Conservation (phyloP, 1,139 yeast genomes). For the Saccharomycopsis hybrid region DNA sequence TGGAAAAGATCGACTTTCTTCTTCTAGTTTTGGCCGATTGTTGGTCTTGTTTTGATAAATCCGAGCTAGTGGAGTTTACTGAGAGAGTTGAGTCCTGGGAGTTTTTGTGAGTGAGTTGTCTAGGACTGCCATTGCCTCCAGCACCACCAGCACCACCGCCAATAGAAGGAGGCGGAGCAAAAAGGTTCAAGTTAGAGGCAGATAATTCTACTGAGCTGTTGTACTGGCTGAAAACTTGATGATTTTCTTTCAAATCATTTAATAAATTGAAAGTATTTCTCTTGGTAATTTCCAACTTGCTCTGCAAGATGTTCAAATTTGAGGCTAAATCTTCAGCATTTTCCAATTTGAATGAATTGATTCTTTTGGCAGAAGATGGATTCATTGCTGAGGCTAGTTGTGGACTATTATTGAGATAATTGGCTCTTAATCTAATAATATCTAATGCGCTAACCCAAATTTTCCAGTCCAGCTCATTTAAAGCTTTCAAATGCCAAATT, state of each 20-base stretch:
- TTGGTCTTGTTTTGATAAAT: neutral
- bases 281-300: slow-evolving; percentile 4
- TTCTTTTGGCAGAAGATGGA: neutral
- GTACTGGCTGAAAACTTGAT: neutral
- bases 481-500: slow-evolving; percentile 81
- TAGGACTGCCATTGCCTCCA: neutral
- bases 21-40: neutral
- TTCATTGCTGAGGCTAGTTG: neutral
- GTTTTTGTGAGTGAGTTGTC: neutral
- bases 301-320: slow-evolving; percentile 3
- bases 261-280: neutral
- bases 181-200: neutral
- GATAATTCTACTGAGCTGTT: neutral
- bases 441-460: slow-evolving; percentile 81
- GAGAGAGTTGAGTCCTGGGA: slow-evolving; percentile 5
- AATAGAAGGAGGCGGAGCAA: slow-evolving; percentile 2
- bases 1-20: slow-evolving; percentile 1
- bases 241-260: slow-evolving; percentile 6
- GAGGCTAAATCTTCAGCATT: neutral
- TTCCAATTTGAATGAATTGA: neutral
- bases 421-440: slow-evolving; percentile 28
- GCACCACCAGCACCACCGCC: no score
- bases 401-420: slow-evolving; percentile 1
- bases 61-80: neutral
- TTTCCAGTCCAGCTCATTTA: slow-evolving; percentile 57